Evolutionary conservation across 805 yeast genomes (phyloP), one percentile per base, ranked within the genome.

Genomic region (Henningerozyma blattae): DNA sequence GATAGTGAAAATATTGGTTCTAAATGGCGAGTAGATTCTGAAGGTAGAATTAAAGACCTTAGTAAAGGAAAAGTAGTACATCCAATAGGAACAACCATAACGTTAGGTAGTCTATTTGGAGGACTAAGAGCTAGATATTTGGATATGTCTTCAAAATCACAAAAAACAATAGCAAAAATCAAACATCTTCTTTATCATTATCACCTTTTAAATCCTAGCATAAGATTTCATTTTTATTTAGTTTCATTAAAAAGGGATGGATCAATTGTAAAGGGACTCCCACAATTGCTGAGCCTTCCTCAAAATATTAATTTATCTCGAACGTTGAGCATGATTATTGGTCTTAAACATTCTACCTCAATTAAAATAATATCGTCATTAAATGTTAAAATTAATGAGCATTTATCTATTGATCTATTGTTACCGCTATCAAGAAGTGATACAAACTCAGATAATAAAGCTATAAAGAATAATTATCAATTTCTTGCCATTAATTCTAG

Each of bases 41-140:
- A 40, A 5, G 68, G 70, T 1, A 4, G 46, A 0, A 35, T 52
- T 6, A 37, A 39, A 25, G 24, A 31, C 2, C 37, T 47, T 1
- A 35, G 35, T 4, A 22, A 50, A 1, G 39, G 34, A 9, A 47
- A 45, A 14, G 44, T 48, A 1, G 46, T 65, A 3, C 45, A 52
- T 15, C 42, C 55, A 1, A 28, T 31, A 2, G 72, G 72, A 0
- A 66, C 72, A 0, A 41, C 56, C 0, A 43, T 67, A 1, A 46
- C 39, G 4, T 36, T 65, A 1, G 42, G 37, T 26, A 59, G 56
- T 0, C 32, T 67, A 5, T 54, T 65, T 20, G 38, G 41, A 9
- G 44, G 50, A 1, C 41, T 56, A 3, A 57, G 63, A 1, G 65
- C 62, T 1, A 46, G 69, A 32, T 44, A 46, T 26, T 47, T 56